Evolutionary conservation across 192 early-diverging fungal genomes (phyloP), one percentile per base, ranked within the genome.

Genomic region (Backusella psychrophila): DNA sequence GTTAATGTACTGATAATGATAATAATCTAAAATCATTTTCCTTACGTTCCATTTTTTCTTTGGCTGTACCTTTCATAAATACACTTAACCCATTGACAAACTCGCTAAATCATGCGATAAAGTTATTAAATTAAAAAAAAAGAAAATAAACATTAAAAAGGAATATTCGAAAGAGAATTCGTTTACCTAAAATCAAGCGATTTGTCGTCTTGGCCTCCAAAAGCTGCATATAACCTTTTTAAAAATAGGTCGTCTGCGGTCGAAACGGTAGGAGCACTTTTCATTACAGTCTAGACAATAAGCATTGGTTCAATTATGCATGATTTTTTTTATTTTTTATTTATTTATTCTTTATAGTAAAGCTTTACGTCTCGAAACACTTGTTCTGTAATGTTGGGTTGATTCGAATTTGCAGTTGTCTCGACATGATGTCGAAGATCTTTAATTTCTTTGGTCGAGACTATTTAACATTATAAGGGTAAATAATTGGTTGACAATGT

Each of bases 61-160:
- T 90, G 4, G 89, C 80, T 1, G 84, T 93, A 14, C 93, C 93
- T 82, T 93, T 93, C 84, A 94, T 89, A 79, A 94, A 94, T 29
- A 90, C 87, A 65, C 86, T 88, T 23, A 94, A 76, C 7, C 93
- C 93, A 59, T 92, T 85, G 6, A 88, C 84, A 68, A 90, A 87
- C 72, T 89, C 83, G 52, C 85, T 88, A 49, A 76, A 79, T n/a
- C 33, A 33, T 33, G 1, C 33, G 33, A 33, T 33, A 33, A 21
- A 21, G 8, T 23, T 33, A 56, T 56, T 21, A 59, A 79, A 73
- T 39, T 6, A 26, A 34, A 44, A 12, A 23, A 29, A 17, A 66
- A 31, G 26, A 81, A 4, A 78, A n/a, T 39, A 39, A 39, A 39
- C 38, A 39, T 39, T 29, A 29, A 29, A 29, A 29, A 29, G 38